A percentile compares a stretch with the other conserved stretches of the same genome.
Conservation (phyloP, 352 stramenopile species). For the Phytophthora pistaciae region DNA sequence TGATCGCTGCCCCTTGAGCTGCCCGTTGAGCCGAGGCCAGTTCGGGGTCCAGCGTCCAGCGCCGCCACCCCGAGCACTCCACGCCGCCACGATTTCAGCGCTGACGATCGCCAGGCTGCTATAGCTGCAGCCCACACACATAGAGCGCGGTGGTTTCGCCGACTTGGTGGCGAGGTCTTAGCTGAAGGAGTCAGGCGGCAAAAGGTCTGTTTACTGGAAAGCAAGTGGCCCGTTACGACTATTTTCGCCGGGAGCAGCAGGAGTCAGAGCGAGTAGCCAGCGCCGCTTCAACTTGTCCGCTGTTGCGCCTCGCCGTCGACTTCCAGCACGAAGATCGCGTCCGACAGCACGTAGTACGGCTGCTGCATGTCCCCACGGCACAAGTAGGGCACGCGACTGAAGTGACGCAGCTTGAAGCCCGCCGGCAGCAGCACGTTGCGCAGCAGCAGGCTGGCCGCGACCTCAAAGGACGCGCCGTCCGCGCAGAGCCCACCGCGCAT, state of each 20-base stretch:
- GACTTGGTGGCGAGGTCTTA: neutral
- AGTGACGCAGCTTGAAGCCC: constrained; percentile 82
- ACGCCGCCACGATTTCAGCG: constrained; percentile 22
- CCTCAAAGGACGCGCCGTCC: constrained; percentile 75
- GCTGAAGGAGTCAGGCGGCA: constrained; percentile 7
- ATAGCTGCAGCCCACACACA: neutral
- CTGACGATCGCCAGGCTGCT: neutral
- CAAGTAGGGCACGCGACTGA: constrained; percentile 87
- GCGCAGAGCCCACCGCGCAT: constrained; percentile 74
- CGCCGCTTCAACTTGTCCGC: constrained; percentile 19
- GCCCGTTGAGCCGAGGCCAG: neutral
- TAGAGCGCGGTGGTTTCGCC: constrained; percentile 16
- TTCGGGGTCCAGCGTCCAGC: constrained; percentile 4
- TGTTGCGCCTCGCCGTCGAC: constrained; percentile 42
- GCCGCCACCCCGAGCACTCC: neutral
- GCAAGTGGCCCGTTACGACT: constrained; percentile 11
- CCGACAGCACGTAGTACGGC: constrained; percentile 87
- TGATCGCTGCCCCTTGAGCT: neutral
- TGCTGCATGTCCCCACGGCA: constrained; percentile 81
- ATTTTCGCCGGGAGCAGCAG: constrained; percentile 13
- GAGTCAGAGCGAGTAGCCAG: constrained; percentile 4
- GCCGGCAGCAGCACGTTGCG: constrained; percentile 73
- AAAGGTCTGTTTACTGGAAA: constrained; percentile 30
- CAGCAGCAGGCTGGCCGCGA: constrained; percentile 62
- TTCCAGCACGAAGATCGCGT: constrained; percentile 86